phyloP scores from a whole-genome alignment of 1,284 basidiomycete species.

The Ceratobasidium sp. region DNA sequence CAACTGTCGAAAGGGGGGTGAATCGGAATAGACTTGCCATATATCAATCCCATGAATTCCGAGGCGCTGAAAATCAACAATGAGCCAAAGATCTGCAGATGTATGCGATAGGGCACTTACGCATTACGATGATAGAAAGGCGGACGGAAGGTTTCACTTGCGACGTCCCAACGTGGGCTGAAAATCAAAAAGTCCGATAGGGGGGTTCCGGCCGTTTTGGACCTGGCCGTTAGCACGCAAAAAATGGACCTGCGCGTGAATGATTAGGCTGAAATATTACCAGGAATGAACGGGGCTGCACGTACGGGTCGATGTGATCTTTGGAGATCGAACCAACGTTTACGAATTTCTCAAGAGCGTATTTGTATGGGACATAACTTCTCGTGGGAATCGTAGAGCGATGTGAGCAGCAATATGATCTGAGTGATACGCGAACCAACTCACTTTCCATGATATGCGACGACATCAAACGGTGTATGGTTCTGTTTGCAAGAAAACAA shows the following conservation, averaged over 20 bases:
- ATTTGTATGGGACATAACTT: conserved; percentile 81
- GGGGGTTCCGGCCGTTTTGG: conserved; percentile 68
- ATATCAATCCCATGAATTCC: conserved; percentile 73
- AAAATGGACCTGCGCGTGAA: conserved; percentile 61
- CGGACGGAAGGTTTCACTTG: conserved; percentile 63
- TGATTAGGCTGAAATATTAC: neutral
- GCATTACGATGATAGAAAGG: conserved; percentile 52
- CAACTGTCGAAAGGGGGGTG: neutral
- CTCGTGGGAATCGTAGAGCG: neutral
- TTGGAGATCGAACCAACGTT: conserved; percentile 74
- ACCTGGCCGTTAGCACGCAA: conserved; percentile 73
- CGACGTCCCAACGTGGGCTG: conserved; percentile 73
- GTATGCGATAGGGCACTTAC: conserved; percentile 52
- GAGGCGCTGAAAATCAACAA: conserved; percentile 32
- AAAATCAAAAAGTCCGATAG: conserved; percentile 75
- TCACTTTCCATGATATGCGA: conserved; percentile 77
- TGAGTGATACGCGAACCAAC: conserved; percentile 50
- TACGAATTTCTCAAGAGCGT: conserved; percentile 75
- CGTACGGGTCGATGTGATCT: conserved; percentile 72
- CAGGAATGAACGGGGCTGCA: neutral
- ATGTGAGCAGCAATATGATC: neutral
- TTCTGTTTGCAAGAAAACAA: conserved; percentile 70
- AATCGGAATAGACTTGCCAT: conserved; percentile 58
- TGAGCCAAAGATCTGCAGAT: neutral
- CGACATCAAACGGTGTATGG: conserved; percentile 80